A percentile compares a stretch with the other conserved stretches of the same genome.
Evolutionary conservation across 1,284 basidiomycete genomes (phyloP).

Genomic region (Trichosporon coremiiforme): DNA sequence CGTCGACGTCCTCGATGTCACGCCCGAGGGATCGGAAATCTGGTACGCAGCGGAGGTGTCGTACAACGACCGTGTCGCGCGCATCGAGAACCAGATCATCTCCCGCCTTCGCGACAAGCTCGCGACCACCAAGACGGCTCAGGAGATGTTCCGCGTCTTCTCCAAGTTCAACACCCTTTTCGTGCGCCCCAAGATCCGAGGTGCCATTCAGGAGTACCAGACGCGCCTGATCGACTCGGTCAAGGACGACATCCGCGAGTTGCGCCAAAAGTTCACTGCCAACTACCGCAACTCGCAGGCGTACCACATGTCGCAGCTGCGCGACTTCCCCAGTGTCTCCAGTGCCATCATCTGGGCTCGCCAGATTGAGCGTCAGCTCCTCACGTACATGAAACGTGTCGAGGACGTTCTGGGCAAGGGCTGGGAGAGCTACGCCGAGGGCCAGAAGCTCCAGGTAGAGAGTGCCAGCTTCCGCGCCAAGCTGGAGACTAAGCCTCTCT

Average conservation of each 20-base stretch:
- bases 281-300: conserved; percentile 94
- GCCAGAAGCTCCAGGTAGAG: conserved; percentile 92
- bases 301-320: conserved; percentile 97
- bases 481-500: conserved; percentile 89
- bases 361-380: conserved; percentile 94
- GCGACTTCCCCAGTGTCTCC: conserved; percentile 93
- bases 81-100: conserved; percentile 98
- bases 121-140: conserved; percentile 94
- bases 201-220: conserved; percentile 98
- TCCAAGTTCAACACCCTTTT: conserved; percentile 98
- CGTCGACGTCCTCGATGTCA: conserved; percentile 94
- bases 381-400: conserved; percentile 98
- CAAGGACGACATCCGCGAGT: conserved; percentile 92
- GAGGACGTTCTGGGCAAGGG: conserved; percentile 98
- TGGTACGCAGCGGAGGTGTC: conserved; percentile 96
- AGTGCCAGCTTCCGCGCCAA: conserved; percentile 90
- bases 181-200: conserved; percentile 96
- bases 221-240: conserved; percentile 96
- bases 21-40: conserved; percentile 93
- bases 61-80: conserved; percentile 95
- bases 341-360: conserved; percentile 98
- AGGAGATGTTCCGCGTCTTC: conserved; percentile 99
- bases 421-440: conserved; percentile 99
- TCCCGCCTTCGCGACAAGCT: conserved; percentile 85
- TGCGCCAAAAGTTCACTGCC: conserved; percentile 96